Conservation (phyloP, 345 rosid genomes). For the Gossypium sturtianum region DNA sequence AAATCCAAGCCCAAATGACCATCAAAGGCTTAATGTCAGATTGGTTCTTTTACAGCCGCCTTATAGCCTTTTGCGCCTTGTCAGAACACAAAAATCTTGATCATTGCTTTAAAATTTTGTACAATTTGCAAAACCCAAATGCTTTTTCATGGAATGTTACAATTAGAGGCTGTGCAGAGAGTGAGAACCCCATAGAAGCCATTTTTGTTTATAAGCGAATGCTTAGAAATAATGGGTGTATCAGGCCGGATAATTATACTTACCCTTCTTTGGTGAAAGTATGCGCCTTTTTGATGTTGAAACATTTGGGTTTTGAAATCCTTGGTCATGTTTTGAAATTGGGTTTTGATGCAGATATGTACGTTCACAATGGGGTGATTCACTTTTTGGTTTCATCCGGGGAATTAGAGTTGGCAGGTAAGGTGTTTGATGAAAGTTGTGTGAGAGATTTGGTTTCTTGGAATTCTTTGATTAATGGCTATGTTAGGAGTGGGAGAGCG, state of each 20-base stretch:
- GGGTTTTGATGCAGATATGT: constrained; percentile 54
- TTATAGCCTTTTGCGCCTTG: constrained; percentile 54
- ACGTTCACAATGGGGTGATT: constrained; percentile 61
- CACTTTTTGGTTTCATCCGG: constrained; percentile 53
- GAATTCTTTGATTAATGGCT: constrained; percentile 84
- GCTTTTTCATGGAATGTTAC: constrained; percentile 73
- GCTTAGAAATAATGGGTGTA: constrained; percentile 42
- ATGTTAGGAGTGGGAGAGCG: constrained; percentile 44
- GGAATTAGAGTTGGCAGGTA: constrained; percentile 47
- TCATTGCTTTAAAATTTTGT: constrained; percentile 51
- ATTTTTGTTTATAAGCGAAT: constrained; percentile 48
- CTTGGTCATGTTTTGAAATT: constrained; percentile 58
- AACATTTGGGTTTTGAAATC: constrained; percentile 41
- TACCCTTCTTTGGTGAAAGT: constrained; percentile 62
- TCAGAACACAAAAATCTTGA: constrained; percentile 54
- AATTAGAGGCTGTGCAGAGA: constrained; percentile 51
- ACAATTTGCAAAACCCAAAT: constrained; percentile 31
- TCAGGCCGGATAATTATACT: constrained; percentile 68
- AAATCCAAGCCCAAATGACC: constrained; percentile 66
- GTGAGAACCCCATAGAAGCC: constrained; percentile 37
- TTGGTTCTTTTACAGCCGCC: constrained; percentile 55
- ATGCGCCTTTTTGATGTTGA: constrained; percentile 41
- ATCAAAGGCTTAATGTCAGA: constrained; percentile 46
- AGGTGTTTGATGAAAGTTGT: constrained; percentile 69
- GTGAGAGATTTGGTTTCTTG: constrained; percentile 83